These are phyloP conservation scores for Dryadomyces sulphureus DNA, from an alignment of 2,329 filamentous ascomycete genomes.

Conservation along the genomic window DNA sequence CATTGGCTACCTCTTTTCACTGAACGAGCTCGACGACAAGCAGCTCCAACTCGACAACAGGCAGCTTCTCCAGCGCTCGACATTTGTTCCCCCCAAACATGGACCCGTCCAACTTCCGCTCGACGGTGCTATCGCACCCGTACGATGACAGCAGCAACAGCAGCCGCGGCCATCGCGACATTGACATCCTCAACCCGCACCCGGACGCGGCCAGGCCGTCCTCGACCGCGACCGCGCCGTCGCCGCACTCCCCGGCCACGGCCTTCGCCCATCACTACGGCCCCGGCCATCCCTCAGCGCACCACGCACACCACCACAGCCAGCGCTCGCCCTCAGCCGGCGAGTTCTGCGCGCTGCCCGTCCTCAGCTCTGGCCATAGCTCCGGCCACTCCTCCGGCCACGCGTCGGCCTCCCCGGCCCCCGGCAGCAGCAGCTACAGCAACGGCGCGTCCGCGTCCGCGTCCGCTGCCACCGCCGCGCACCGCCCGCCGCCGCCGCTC, in stretches of 20 bases:
- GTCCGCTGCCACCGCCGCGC: not conserved
- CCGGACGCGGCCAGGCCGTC: not conserved
- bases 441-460: slow-evolving; percentile 13
- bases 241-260: not conserved
- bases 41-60: not conserved
- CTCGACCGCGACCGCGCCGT: not conserved
- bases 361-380: slow-evolving; percentile 16
- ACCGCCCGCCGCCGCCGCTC: not conserved
- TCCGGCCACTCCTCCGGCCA: slow-evolving; percentile 16
- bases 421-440: slow-evolving; percentile 13
- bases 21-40: not conserved
- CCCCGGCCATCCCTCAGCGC: slow-evolving; percentile 10
- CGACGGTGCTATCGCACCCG: slow-evolving; percentile 33
- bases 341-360: slow-evolving; percentile 19
- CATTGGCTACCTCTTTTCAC: not conserved
- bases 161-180: slow-evolving; percentile 28
- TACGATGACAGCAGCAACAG: slow-evolving; percentile 23
- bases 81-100: too few relatives aligned
- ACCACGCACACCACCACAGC: slow-evolving; percentile 23
- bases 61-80: too few relatives aligned
- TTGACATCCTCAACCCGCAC: slow-evolving; percentile 22
- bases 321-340: slow-evolving; percentile 33
- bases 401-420: slow-evolving; percentile 6
- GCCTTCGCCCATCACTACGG: slow-evolving; percentile 6
- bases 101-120: slow-evolving; percentile 32